Conservation (phyloP, 129 eudicot genomes). For the Centaurea solstitialis region DNA sequence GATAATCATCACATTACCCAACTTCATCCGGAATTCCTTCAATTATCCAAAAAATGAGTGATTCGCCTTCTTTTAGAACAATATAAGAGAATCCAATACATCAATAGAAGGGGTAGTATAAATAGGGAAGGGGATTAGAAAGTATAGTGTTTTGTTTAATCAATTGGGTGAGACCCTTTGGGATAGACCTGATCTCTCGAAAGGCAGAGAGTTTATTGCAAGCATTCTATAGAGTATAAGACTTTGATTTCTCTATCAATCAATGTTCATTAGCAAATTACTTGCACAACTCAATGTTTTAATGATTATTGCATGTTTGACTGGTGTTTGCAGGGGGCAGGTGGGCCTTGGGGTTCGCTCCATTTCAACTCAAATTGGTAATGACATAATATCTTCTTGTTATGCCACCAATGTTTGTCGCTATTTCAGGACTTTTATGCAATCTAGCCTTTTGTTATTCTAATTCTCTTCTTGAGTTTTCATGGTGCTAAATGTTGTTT, state of each 20-base stretch:
- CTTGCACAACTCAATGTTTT: not conserved
- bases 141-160: not conserved
- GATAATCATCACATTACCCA: not conserved
- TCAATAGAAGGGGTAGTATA: not conserved
- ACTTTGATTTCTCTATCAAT: not conserved
- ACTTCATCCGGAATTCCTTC: not conserved
- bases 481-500: slow-evolving; percentile 1
- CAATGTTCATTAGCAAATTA: not conserved
- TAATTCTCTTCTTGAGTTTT: slow-evolving; percentile 8
- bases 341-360: slow-evolving; percentile 69
- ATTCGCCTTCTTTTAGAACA: not conserved
- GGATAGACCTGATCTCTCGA: not conserved
- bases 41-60: not conserved
- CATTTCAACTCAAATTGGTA: slow-evolving; percentile 95
- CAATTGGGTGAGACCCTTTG: not conserved
- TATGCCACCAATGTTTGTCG: not conserved
- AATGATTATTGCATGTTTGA: not conserved
- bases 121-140: not conserved
- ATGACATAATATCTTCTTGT: slow-evolving; percentile 14
- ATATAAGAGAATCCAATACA: not conserved
- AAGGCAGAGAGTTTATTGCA: too few relatives aligned
- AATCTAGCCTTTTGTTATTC: not conserved
- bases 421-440: not conserved
- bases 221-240: not conserved
- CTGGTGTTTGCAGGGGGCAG: slow-evolving; percentile 62